Evolutionary conservation across 2,329 filamentous ascomycete species (phyloP), one percentile per base, ranked within the genome.

Genomic region (Massarina eburnea): DNA sequence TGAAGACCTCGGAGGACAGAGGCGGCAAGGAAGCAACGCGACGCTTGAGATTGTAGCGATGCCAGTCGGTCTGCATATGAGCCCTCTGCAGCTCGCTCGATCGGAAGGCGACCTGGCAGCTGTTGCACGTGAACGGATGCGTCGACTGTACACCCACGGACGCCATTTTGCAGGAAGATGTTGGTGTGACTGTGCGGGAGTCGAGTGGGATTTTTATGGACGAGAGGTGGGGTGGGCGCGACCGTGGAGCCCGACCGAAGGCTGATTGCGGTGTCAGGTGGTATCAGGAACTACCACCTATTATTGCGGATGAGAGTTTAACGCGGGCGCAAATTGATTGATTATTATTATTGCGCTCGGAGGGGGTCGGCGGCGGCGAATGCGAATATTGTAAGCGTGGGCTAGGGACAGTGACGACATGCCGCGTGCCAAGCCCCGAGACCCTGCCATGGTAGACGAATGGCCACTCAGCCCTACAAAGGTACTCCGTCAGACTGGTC

Each of bases 41-140:
- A 59, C 94, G 89, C 76, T 97, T 96, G 62, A 97, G 82, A 71
- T 99, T 99, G 74, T 96, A 96, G 55, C 94, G 86, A 71, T 99
- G 92, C 94, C 94, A 99, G 75, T 99, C 94, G 61, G 87, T 94
- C 71, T 94, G 91, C 94, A 99, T 99, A 70, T 99, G 94, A 29
- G 83, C 85, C 69, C 94, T 86, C 75, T 99, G 94, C 45, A 95
- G 80, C 67, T 97, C 92, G 70, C 89, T 91, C 67, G 89, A 91
- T 57, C 92, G 86, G 74, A 97, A 99, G 41, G 92, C 94, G 59
- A 99, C 91, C 70, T 96, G 90, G 68, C 94, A 99, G 47, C 91
- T 94, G 73, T 97, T 99, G 83, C 94, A 99, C 45, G 92, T 97
- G 75, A 92, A 99, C 1, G 94, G 92, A 68, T 96, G 90, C 5